Base-by-base conservation (phyloP, 2,329 filamentous ascomycete species). In the Claviceps paspali region DNA sequence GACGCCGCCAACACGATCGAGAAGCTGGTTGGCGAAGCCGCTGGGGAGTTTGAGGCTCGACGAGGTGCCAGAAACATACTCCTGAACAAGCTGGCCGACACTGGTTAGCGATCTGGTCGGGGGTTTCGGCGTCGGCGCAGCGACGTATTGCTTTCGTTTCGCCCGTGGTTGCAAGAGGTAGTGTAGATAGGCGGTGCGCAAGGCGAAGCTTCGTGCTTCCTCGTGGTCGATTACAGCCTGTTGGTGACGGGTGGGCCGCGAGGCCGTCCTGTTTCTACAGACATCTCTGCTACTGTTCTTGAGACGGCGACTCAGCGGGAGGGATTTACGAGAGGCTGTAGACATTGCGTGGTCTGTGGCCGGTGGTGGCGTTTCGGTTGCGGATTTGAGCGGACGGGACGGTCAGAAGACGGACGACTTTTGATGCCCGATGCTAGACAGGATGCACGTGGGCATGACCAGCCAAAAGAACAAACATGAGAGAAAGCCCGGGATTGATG, bases 111-210 rank as follows among this genome's bases (percentile, higher is more conserved):
- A 63, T 45, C 68, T 64, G 6, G 70, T 63, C 43, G 75, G 70
- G 39, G 73, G 71, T 49, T 75, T 77, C 35, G 79, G 63, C 45
- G 71, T 77, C 35, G 79, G 63, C 45, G 71, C 53, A 61, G 76
- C 61, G 29, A 91, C 76, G 70, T 86, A 92, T 63, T 94, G 85
- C 52, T 88, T 82, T 53, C 85, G 76, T 61, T 88, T 91, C 51
- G 83, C 73, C 52, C 86, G 82, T 44, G 91, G 88, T 56, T 94
- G 86, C 36, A 98, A 72, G 31, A 96, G 77, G 59, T 98, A 92
- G 59, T 88, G 73, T 41, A 98, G 80, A 60, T 85, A 95, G 48
- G 88, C 88, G 47, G 83, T 79, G 44, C 91, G 82, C 38, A 98
- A 75, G 49, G 87, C 86, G 61, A 85, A 94, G 45, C 78, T 82